Evolutionary conservation across 441 rosid species (phyloP), one percentile per base, ranked within the genome.

Genomic region (Melastoma candidum): DNA sequence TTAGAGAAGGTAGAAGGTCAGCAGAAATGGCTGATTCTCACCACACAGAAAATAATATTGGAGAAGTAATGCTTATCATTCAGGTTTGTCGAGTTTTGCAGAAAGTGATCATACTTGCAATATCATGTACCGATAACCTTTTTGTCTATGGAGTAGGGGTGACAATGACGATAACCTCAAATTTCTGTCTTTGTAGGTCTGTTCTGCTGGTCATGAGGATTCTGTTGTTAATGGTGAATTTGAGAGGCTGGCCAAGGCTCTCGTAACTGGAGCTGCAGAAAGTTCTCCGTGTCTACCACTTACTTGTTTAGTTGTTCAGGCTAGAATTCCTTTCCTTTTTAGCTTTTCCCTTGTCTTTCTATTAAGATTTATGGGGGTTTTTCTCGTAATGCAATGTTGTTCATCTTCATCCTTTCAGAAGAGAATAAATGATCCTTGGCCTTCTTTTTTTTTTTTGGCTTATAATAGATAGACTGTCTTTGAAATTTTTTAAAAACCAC

Each of bases 51-150:
- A 54, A 70, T 44, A 73, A 67, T 46, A 69, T 86, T 60, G 77
- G 85, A 0, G 98, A 93, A 75, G 92, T 84, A 77, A 82, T 93
- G 96, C 85, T 93, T 52, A 89, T 93, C 29, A 83, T 78, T 71
- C 98, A 93, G 96, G 98, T 92, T 73, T 66, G 80, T 1, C 11
- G 47, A 9, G 58, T 58, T 17, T 26, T 26, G 27, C 46, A 41
- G 56, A 24, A 39, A 14, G 22, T 9, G 6, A 52, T 52, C 51
- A 59, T 43, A 46, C 49, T 44, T 7, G 41, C 48, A 47, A 27
- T 26, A 24, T 14, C 32, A 54, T 48, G 46, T 63, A 53, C 44
- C 63, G 51, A 58, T 64, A 50, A 12, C 52, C 17, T 41, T 58
- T 60, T 57, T 32, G 52, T n/a, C 17, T 45, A 51, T 47, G 56